Evolutionary conservation across 2,329 filamentous ascomycete species (phyloP).

Genomic region (Phyllosticta paracitricarpa): DNA sequence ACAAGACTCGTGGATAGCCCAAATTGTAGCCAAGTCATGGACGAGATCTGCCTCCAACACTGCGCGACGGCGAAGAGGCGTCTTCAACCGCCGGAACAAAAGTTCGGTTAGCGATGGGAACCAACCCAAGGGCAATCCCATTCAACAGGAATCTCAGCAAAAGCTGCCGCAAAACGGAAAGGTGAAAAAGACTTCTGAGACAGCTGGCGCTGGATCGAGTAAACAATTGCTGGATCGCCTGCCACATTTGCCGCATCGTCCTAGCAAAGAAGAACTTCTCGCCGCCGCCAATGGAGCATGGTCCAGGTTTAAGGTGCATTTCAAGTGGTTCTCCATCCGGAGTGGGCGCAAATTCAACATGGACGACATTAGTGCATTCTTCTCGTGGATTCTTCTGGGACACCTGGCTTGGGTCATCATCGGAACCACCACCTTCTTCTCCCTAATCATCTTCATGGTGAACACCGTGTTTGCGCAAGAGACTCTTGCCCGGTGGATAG

Average conservation of each 20-base stretch:
- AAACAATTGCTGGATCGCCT: constrained; percentile 47
- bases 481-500: constrained; percentile 84
- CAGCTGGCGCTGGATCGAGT: constrained; percentile 16
- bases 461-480: constrained; percentile 98
- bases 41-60: constrained; percentile 20
- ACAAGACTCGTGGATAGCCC: neutral
- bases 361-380: constrained; percentile 91
- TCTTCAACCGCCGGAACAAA: constrained; percentile 24
- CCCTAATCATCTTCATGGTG: constrained; percentile 76
- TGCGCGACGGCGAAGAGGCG: constrained; percentile 12
- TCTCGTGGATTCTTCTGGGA: constrained; percentile 89
- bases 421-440: constrained; percentile 95
- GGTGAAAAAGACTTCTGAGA: neutral
- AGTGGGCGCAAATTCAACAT: constrained; percentile 89
- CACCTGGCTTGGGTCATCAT: constrained; percentile 94
- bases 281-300: constrained; percentile 88
- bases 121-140: constrained; percentile 15
- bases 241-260: constrained; percentile 55
- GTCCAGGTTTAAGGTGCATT: constrained; percentile 78
- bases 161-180: constrained; percentile 17
- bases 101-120: constrained; percentile 24
- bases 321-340: constrained; percentile 96
- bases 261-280: constrained; percentile 86
- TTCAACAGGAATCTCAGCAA: constrained; percentile 20
- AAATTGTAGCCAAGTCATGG: constrained; percentile 16